phyloP scores from a whole-genome alignment of 2,329 filamentous ascomycete species.

The Alternaria sp. region DNA sequence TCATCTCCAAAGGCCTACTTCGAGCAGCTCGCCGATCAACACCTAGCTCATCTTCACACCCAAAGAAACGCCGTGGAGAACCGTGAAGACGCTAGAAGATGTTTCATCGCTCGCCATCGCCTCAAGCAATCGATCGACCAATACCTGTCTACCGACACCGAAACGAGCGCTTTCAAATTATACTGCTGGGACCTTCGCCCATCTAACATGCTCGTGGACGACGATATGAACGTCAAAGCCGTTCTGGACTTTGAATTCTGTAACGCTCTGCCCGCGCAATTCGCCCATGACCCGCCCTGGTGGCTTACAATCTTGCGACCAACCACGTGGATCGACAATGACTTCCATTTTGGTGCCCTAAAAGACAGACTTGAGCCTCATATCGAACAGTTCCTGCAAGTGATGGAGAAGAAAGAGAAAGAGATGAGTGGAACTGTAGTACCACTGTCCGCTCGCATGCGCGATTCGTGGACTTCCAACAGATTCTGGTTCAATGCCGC shows the following conservation, averaged over 20 bases:
- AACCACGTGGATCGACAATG: background rate
- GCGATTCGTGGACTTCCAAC: background rate
- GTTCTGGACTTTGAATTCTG: background rate
- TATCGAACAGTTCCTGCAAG: background rate
- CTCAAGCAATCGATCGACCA: background rate
- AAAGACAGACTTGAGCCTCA: background rate
- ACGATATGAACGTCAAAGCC: background rate
- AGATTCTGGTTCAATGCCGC: background rate
- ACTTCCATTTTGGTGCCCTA: background rate
- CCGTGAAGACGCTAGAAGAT: background rate
- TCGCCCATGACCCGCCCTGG: background rate
- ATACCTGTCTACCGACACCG: background rate
- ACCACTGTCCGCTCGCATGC: background rate
- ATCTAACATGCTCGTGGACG: background rate
- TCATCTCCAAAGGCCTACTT: background rate
- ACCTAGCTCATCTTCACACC: background rate
- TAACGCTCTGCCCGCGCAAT: background rate
- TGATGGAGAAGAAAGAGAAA: background rate
- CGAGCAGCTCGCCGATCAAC: background rate
- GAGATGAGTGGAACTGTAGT: background rate
- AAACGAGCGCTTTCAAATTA: background rate
- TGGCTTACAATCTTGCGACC: background rate
- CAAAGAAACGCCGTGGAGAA: background rate
- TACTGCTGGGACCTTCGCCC: background rate
- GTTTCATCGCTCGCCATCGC: background rate